Conservation (phyloP, 1,139 yeast species). For the Pichia sp. region DNA sequence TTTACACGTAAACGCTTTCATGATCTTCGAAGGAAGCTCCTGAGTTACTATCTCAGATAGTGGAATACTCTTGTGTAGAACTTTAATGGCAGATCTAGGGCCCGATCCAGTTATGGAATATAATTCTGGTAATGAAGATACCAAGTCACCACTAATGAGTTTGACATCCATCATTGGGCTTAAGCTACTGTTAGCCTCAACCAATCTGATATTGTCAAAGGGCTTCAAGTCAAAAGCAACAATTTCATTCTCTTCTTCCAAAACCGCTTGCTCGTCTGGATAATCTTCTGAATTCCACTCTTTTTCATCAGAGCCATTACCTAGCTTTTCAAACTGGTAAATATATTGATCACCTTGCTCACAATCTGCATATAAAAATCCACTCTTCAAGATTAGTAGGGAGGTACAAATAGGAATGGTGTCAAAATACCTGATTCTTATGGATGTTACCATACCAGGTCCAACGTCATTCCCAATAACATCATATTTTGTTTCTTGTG, state of each 20-base stretch:
- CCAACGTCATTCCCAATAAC: slow-evolving; percentile 24
- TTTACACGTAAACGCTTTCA: slow-evolving; percentile 58
- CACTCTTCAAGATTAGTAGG: slow-evolving; percentile 64
- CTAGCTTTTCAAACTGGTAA: slow-evolving; percentile 76
- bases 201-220: slow-evolving; percentile 56
- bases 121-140: slow-evolving; percentile 34
- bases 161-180: slow-evolving; percentile 48
- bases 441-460: slow-evolving; percentile 34
- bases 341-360: slow-evolving; percentile 58
- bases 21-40: slow-evolving; percentile 64
- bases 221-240: slow-evolving; percentile 34
- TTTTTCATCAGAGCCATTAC: slow-evolving; percentile 42
- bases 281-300: slow-evolving; percentile 33
- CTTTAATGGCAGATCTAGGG: slow-evolving; percentile 44
- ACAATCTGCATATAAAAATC: slow-evolving; percentile 67
- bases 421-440: slow-evolving; percentile 66
- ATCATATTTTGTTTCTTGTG: slow-evolving; percentile 27
- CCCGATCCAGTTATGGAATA: slow-evolving; percentile 39
- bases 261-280: slow-evolving; percentile 31
- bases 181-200: slow-evolving; percentile 49
- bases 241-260: slow-evolving; percentile 27
- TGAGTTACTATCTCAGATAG: slow-evolving; percentile 64
- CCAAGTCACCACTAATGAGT: slow-evolving; percentile 37
- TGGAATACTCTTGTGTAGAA: slow-evolving; percentile 56
- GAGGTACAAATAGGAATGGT: slow-evolving; percentile 57